phyloP scores from a whole-genome alignment of 352 stramenopile genomes.

The Pythium pyrilobum region DNA sequence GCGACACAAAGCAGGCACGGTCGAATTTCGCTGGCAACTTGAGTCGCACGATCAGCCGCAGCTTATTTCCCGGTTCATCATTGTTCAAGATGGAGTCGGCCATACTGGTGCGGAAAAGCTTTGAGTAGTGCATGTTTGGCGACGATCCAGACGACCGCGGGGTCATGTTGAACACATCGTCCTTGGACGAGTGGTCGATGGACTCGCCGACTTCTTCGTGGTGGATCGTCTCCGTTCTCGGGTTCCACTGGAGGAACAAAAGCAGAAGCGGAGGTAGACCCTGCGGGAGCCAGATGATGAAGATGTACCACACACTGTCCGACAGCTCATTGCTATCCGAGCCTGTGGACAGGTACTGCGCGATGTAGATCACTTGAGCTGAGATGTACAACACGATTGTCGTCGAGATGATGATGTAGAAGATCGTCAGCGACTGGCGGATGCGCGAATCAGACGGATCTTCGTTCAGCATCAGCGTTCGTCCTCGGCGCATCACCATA shows the following conservation, averaged over 20 bases:
- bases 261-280: conserved; percentile 66
- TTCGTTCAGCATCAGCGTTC: conserved; percentile 83
- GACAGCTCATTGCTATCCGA: conserved; percentile 61
- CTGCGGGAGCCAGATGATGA: conserved; percentile 82
- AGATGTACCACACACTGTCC: conserved; percentile 84
- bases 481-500: conserved; percentile 83
- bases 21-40: conserved; percentile 77
- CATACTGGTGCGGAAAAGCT: conserved; percentile 71
- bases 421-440: conserved; percentile 81
- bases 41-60: conserved; percentile 77
- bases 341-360: conserved; percentile 68
- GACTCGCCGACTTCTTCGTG: conserved; percentile 49
- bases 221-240: conserved; percentile 59
- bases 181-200: conserved; percentile 66
- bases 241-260: conserved; percentile 85
- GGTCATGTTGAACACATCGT: conserved; percentile 83
- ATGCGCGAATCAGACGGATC: conserved; percentile 78
- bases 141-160: conserved; percentile 70
- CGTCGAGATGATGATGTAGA: conserved; percentile 85
- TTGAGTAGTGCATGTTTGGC: conserved; percentile 81
- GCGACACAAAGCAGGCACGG: conserved; percentile 74
- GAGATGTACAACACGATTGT: conserved; percentile 85
- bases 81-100: conserved; percentile 71
- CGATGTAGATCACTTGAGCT: conserved; percentile 84
- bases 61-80: conserved; percentile 75